Conservation (phyloP, 1,284 basidiomycete genomes). For the Malassezia globosa region DNA sequence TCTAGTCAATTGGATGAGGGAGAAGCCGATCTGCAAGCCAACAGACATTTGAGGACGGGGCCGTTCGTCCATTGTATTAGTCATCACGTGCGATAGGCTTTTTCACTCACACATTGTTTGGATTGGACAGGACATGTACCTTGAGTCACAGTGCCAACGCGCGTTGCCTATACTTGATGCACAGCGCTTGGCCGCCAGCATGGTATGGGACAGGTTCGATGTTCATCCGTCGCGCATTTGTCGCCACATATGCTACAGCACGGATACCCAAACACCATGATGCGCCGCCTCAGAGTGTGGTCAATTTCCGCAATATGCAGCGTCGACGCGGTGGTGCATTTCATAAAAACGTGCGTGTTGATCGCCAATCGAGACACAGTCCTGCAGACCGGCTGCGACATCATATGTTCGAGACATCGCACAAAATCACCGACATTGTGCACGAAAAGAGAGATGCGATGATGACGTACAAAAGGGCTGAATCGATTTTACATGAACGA, state of each 20-base stretch:
- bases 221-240: neutral
- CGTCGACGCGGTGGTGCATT: constrained; percentile 9
- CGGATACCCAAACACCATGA: neutral
- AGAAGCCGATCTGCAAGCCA: neutral
- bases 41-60: neutral
- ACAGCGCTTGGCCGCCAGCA: neutral
- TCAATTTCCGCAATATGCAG: constrained; percentile 18
- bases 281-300: constrained; percentile 8
- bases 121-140: neutral
- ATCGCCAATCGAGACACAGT: neutral
- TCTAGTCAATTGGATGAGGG: no score
- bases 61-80: constrained; percentile 6
- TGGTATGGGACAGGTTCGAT: neutral
- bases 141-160: no score
- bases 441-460: neutral
- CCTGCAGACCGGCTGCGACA: constrained; percentile 9
- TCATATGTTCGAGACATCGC: constrained; percentile 8
- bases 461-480: constrained; percentile 1
- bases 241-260: neutral
- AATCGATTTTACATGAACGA: neutral
- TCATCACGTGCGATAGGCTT: constrained; percentile 4
- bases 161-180: neutral
- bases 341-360: constrained; percentile 10
- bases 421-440: constrained; percentile 3
- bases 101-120: neutral